Evolutionary conservation across 345 rosid species (phyloP).

Genomic region (Capsella bursapastoris): DNA sequence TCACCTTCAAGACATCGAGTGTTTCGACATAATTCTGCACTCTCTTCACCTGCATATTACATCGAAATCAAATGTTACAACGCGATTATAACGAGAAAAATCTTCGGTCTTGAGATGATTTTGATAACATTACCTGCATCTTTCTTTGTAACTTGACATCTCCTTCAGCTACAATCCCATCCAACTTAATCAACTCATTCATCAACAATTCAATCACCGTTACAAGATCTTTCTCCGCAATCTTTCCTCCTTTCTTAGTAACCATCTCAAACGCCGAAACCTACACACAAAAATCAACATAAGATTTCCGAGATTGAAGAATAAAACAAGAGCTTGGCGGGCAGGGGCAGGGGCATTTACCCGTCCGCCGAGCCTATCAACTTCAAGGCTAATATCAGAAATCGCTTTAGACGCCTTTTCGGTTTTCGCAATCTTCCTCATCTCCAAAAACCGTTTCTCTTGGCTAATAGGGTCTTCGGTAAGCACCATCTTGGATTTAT

Average conservation of each 20-base stretch:
- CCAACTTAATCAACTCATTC: constrained; percentile 91
- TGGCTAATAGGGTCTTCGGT: constrained; percentile 88
- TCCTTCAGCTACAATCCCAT: constrained; percentile 84
- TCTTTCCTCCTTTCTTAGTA: constrained; percentile 73
- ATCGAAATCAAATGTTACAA: constrained; percentile 12
- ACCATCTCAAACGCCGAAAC: constrained; percentile 81
- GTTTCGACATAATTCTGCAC: constrained; percentile 94
- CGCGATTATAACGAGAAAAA: neutral
- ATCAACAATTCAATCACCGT: constrained; percentile 77
- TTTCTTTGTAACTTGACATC: constrained; percentile 95
- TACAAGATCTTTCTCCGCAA: constrained; percentile 74
- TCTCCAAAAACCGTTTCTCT: constrained; percentile 80
- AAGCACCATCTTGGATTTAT: constrained; percentile 86
- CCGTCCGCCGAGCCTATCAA: constrained; percentile 87
- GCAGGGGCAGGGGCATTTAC: constrained; percentile 43
- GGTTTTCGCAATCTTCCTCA: constrained; percentile 80
- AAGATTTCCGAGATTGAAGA: neutral
- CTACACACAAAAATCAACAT: constrained; percentile 48
- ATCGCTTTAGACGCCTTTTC: constrained; percentile 91
- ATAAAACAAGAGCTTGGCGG: neutral
- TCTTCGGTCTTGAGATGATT: neutral
- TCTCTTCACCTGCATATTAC: constrained; percentile 69
- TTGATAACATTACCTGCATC: constrained; percentile 69
- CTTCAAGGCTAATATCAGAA: constrained; percentile 87
- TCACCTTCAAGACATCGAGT: constrained; percentile 82